phyloP scores from a whole-genome alignment of 2,329 filamentous ascomycete species.

The Triangularia setosa region DNA sequence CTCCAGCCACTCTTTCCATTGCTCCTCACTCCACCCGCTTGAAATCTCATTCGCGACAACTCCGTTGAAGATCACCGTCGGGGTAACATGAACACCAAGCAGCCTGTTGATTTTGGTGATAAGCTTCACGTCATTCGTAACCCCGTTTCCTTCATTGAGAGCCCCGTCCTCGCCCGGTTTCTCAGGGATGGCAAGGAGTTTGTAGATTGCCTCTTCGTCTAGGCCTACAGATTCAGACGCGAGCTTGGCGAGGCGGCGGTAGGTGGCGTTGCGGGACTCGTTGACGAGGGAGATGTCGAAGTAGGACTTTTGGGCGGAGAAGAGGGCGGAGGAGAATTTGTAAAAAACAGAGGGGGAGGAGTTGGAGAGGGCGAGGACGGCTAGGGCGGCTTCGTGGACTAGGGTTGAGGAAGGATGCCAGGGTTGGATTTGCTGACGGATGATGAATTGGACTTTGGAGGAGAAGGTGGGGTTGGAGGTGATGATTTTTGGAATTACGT shows the following conservation, averaged over 20 bases:
- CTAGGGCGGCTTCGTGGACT: slow-evolving; percentile 77
- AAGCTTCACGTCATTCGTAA: slow-evolving; percentile 82
- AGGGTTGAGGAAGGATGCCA: slow-evolving; percentile 89
- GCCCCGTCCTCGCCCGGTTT: slow-evolving; percentile 63
- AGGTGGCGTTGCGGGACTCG: slow-evolving; percentile 81
- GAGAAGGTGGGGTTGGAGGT: slow-evolving; percentile 54
- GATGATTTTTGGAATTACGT: slow-evolving; percentile 58
- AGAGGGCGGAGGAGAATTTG: slow-evolving; percentile 67
- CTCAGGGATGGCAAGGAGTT: slow-evolving; percentile 64
- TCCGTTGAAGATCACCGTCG: slow-evolving; percentile 85
- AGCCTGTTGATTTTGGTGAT: slow-evolving; percentile 76
- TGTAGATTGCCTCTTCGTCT: slow-evolving; percentile 65
- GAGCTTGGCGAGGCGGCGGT: slow-evolving; percentile 72
- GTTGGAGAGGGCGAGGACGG: slow-evolving; percentile 68
- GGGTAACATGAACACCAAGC: slow-evolving; percentile 83
- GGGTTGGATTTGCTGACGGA: slow-evolving; percentile 88
- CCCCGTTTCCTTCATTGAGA: slow-evolving; percentile 74
- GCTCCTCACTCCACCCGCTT: slow-evolving; percentile 70
- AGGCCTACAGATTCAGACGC: slow-evolving; percentile 63
- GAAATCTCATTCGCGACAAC: slow-evolving; percentile 75
- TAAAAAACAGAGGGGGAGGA: slow-evolving; percentile 60
- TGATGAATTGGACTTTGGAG: slow-evolving; percentile 65
- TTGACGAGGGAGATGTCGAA: slow-evolving; percentile 83
- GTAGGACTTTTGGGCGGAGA: slow-evolving; percentile 65
- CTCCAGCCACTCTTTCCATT: slow-evolving; percentile 82